Evolutionary conservation across 768 basidiomycete genomes (phyloP).

Genomic region (Trametes villosa): DNA sequence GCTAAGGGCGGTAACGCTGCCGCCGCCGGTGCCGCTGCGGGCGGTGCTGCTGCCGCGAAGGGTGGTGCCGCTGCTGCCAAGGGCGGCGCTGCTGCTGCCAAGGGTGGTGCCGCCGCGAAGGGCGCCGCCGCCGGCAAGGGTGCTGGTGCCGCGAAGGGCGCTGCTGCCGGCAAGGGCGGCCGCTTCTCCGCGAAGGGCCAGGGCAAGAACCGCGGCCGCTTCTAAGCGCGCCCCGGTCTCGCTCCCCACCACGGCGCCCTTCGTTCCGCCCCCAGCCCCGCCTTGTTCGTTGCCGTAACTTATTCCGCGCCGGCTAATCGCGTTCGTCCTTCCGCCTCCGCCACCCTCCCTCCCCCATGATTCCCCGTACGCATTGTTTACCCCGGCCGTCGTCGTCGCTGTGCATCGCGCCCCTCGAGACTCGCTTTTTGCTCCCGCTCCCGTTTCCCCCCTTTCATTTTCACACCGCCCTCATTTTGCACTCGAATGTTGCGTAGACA

Average conservation of each 20-base stretch:
- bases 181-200: slow-evolving; percentile 4
- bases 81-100: slow-evolving; percentile 2
- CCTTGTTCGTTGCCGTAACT: neutral
- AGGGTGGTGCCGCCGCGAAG: slow-evolving; percentile 12
- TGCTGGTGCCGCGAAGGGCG: neutral
- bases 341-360: neutral
- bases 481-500: neutral
- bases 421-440: neutral
- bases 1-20: slow-evolving; percentile 27
- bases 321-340: neutral
- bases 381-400: neutral
- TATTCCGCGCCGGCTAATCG: slow-evolving; percentile 9
- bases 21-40: slow-evolving; percentile 44
- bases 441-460: neutral
- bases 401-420: neutral
- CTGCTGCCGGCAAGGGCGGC: neutral
- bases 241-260: neutral
- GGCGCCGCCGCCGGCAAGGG: slow-evolving; percentile 5
- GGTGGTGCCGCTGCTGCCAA: slow-evolving; percentile 26
- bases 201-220: slow-evolving; percentile 7
- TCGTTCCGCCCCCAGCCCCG: neutral
- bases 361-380: neutral
- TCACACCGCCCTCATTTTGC: neutral
- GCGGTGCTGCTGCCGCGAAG: slow-evolving; percentile 37
- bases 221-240: slow-evolving; percentile 1